These are phyloP conservation scores for Botryotinia convoluta DNA, from an alignment of 2,329 filamentous ascomycete genomes.

Conservation along the genomic window DNA sequence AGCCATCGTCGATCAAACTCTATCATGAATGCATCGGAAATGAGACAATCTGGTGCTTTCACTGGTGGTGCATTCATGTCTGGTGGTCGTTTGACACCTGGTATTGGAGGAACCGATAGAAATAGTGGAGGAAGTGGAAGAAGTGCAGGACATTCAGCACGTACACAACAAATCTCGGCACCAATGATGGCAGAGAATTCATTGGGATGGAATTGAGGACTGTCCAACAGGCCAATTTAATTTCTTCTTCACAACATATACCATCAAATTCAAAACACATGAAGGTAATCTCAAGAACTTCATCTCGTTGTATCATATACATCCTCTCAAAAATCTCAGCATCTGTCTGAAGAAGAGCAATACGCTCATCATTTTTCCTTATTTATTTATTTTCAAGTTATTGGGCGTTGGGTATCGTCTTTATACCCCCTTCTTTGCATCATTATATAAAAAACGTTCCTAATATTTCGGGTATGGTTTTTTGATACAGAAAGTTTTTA, in stretches of 20 bases:
- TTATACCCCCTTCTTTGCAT: slow-evolving; percentile 35
- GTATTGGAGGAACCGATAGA: slow-evolving; percentile 39
- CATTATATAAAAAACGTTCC: slow-evolving; percentile 28
- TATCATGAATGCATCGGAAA: slow-evolving; percentile 49
- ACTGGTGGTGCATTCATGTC: slow-evolving; percentile 50
- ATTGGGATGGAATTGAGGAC: slow-evolving; percentile 67
- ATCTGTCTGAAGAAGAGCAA: slow-evolving; percentile 27
- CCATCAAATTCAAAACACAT: slow-evolving; percentile 23
- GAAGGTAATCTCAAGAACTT: slow-evolving; percentile 20
- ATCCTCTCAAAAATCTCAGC: slow-evolving; percentile 21
- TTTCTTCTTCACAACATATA: slow-evolving; percentile 28
- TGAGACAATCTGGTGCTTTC: slow-evolving; percentile 47
- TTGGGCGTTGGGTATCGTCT: slow-evolving; percentile 36
- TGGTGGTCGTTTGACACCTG: slow-evolving; percentile 40
- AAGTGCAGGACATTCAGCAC: slow-evolving; percentile 43
- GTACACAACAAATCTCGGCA: slow-evolving; percentile 68
- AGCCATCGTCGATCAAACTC: slow-evolving; percentile 63
- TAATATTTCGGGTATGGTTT: slow-evolving; percentile 31
- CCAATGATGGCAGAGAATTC: slow-evolving; percentile 77
- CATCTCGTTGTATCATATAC: slow-evolving; percentile 33
- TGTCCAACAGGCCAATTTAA: slow-evolving; percentile 16
- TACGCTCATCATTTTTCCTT: slow-evolving; percentile 30
- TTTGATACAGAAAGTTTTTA: slow-evolving; percentile 30
- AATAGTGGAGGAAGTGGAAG: slow-evolving; percentile 58
- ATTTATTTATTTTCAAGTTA: slow-evolving; percentile 35